phyloP scores from a whole-genome alignment of 2,329 filamentous ascomycete genomes.

The Aspergillus jensenii region DNA sequence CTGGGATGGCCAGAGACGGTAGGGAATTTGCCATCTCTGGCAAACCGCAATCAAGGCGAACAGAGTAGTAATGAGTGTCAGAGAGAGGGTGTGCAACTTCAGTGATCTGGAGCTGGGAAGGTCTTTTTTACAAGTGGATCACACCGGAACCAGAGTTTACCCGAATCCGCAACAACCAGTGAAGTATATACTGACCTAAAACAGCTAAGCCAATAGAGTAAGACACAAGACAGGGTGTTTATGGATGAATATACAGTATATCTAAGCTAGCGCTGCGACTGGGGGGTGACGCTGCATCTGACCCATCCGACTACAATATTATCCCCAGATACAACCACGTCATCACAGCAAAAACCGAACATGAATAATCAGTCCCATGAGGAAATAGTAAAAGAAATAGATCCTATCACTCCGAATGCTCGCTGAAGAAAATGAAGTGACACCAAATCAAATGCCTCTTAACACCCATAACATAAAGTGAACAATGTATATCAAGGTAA shows the following conservation, averaged over 20 bases:
- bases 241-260: slow-evolving; percentile 13
- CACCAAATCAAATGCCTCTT: slow-evolving; percentile 33
- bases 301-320: slow-evolving; percentile 30
- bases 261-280: slow-evolving; percentile 18
- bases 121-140: slow-evolving; percentile 3
- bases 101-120: neutral
- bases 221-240: neutral
- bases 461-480: slow-evolving; percentile 27
- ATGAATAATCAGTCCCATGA: slow-evolving; percentile 12
- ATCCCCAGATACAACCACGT: slow-evolving; percentile 27
- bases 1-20: slow-evolving; percentile 68
- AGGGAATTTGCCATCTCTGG: slow-evolving; percentile 32
- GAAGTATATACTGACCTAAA: neutral
- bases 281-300: slow-evolving; percentile 26
- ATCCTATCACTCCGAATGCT: slow-evolving; percentile 35
- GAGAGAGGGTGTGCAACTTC: neutral
- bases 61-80: neutral
- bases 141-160: slow-evolving; percentile 6
- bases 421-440: slow-evolving; percentile 28
- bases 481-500: slow-evolving; percentile 17
- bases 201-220: neutral
- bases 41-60: neutral
- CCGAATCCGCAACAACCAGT: neutral
- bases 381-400: slow-evolving; percentile 16
- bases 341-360: slow-evolving; percentile 18